A percentile compares a stretch with the other conserved stretches of the same genome.
Conservation (phyloP, 768 basidiomycete species). For the Panaeolus papilionaceus region DNA sequence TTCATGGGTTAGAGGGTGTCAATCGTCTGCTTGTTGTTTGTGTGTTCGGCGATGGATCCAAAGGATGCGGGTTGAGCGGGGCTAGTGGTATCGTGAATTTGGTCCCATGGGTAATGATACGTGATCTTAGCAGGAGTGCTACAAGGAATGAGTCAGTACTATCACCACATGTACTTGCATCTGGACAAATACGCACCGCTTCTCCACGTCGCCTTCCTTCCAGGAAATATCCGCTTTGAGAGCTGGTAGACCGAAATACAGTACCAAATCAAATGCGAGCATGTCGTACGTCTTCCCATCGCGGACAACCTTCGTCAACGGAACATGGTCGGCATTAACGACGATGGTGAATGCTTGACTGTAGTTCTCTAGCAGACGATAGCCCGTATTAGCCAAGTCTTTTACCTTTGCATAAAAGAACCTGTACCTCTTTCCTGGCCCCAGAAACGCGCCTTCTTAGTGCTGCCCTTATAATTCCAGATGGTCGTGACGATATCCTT, state of each 20-base stretch:
- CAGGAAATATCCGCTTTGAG: constrained; percentile 6
- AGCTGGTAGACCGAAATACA: background rate
- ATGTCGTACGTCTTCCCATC: background rate
- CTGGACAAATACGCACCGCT: background rate
- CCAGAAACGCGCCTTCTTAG: constrained; percentile 9
- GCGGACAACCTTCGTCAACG: background rate
- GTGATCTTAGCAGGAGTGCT: background rate
- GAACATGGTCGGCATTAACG: constrained; percentile 1
- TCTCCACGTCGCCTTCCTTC: background rate
- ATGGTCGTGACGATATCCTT: constrained; percentile 12
- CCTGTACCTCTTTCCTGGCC: background rate
- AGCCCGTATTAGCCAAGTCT: background rate
- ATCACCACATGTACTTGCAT: background rate
- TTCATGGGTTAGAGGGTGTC: background rate
- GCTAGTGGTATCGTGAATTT: background rate
- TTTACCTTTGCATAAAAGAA: background rate
- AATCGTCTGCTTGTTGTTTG: background rate
- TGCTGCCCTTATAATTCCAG: constrained; percentile 18
- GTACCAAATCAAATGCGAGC: background rate
- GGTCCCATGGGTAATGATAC: background rate
- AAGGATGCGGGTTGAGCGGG: constrained; percentile 3
- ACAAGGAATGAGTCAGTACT: background rate
- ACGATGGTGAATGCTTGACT: constrained; percentile 10
- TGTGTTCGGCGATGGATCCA: constrained; percentile 5
- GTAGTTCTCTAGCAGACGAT: background rate